Evolutionary conservation across 805 yeast species (phyloP).

Genomic region (Candida gorgasii): DNA sequence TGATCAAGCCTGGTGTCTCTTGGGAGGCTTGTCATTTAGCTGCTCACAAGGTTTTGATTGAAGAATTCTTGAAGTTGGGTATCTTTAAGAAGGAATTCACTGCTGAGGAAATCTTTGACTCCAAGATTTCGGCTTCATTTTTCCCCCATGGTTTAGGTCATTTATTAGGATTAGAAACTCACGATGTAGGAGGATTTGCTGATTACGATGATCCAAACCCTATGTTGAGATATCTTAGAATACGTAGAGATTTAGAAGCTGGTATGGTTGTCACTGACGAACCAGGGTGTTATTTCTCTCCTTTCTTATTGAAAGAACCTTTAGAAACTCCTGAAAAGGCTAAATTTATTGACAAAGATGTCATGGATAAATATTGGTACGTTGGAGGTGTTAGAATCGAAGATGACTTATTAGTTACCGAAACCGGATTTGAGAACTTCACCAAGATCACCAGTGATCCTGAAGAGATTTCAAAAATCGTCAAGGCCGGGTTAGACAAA

Average conservation of each 20-base stretch:
- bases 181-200: conserved; percentile 90
- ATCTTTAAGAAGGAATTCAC: conserved; percentile 59
- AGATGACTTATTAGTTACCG: conserved; percentile 83
- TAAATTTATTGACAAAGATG: conserved; percentile 62
- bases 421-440: conserved; percentile 74
- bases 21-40: conserved; percentile 87
- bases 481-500: conserved; percentile 64
- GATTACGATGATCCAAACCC: conserved; percentile 84
- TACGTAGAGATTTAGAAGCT: conserved; percentile 67
- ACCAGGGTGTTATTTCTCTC: conserved; percentile 92
- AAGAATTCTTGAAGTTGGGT: conserved; percentile 70
- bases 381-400: conserved; percentile 98
- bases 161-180: conserved; percentile 90
- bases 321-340: conserved; percentile 48
- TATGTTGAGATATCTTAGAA: conserved; percentile 71
- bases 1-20: conserved; percentile 73
- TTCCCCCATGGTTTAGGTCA: conserved; percentile 98
- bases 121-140: conserved; percentile 74
- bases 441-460: conserved; percentile 87
- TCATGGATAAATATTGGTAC: conserved; percentile 75
- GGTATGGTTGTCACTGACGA: conserved; percentile 93
- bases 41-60: conserved; percentile 77
- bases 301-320: conserved; percentile 69
- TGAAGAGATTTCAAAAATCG: conserved; percentile 74
- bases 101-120: conserved; percentile 65